These are phyloP conservation scores for Phytopythium delawarense DNA, from an alignment of 352 stramenopile genomes.

Conservation along the genomic window DNA sequence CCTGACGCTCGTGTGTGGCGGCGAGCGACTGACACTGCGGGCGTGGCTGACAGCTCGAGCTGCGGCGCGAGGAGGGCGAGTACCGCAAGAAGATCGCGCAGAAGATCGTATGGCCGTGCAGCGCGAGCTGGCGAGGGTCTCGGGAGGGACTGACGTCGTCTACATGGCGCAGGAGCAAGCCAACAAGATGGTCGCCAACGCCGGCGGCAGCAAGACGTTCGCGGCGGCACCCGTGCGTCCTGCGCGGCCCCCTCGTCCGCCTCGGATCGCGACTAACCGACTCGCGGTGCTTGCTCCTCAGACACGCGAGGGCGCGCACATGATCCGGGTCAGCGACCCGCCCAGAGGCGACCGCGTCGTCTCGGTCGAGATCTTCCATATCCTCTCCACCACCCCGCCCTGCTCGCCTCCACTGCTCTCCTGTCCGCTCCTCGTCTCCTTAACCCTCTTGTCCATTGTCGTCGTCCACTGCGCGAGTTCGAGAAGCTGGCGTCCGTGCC, in stretches of 20 bases:
- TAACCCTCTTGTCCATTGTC: conserved; percentile 24
- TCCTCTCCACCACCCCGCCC: conserved; percentile 21
- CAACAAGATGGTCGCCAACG: conserved; percentile 60
- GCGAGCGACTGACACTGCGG: background rate
- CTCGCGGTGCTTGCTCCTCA: conserved; percentile 9
- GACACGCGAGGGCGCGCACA: conserved; percentile 66
- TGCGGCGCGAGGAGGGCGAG: conserved; percentile 55
- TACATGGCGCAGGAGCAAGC: conserved; percentile 42
- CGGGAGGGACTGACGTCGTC: background rate
- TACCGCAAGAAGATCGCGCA: conserved; percentile 71
- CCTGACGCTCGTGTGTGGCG: background rate
- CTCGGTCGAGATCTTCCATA: conserved; percentile 75
- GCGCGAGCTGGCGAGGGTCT: background rate
- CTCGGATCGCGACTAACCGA: background rate
- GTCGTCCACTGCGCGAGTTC: conserved; percentile 60
- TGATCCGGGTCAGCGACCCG: conserved; percentile 53
- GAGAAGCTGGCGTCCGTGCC: conserved; percentile 59
- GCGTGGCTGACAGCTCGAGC: conserved; percentile 22
- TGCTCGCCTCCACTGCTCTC: background rate
- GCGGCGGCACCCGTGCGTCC: conserved; percentile 33
- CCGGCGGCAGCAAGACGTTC: conserved; percentile 46
- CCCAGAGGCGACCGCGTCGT: conserved; percentile 39
- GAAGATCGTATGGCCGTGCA: conserved; percentile 41
- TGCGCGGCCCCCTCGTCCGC: background rate
- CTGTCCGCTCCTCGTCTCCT: conserved; percentile 15